A percentile compares a stretch with the other conserved stretches of the same genome.
These are phyloP conservation scores for Trichoderma sp. DNA, from an alignment of 2,329 filamentous ascomycete genomes.

Conservation along the genomic window DNA sequence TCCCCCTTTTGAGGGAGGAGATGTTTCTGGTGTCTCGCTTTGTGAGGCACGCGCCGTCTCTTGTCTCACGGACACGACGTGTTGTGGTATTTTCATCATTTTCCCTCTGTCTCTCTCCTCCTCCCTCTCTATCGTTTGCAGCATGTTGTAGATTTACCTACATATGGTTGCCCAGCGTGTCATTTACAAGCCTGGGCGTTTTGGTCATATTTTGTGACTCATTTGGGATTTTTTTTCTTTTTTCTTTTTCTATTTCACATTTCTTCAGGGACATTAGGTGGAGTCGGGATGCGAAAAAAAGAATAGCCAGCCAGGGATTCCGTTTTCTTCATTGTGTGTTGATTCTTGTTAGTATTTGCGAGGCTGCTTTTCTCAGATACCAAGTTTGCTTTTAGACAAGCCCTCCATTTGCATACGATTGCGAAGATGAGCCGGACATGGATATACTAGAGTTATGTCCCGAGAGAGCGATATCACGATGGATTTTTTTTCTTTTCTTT, in stretches of 20 bases:
- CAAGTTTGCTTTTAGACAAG: slow-evolving; percentile 9
- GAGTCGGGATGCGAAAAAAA: neutral
- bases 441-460: slow-evolving; percentile 5
- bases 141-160: slow-evolving; percentile 1
- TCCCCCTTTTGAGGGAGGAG: neutral
- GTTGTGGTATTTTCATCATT: neutral
- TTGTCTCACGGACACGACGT: neutral
- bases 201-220: neutral
- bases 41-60: neutral
- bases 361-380: slow-evolving; percentile 9
- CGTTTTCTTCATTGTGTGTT: neutral
- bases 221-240: neutral
- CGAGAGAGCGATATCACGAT: neutral
- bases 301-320: slow-evolving; percentile 4
- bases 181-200: slow-evolving; percentile 3
- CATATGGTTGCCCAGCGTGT: slow-evolving; percentile 1
- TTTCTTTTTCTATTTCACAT: neutral
- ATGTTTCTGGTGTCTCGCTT: neutral
- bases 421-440: neutral
- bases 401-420: slow-evolving; percentile 1
- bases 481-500: neutral
- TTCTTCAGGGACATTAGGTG: neutral
- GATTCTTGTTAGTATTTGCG: slow-evolving; percentile 1
- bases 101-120: neutral
- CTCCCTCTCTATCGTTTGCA: neutral